Evolutionary conservation across 2,329 filamentous ascomycete species (phyloP).

Genomic region (Reticulascus tulasneorum): DNA sequence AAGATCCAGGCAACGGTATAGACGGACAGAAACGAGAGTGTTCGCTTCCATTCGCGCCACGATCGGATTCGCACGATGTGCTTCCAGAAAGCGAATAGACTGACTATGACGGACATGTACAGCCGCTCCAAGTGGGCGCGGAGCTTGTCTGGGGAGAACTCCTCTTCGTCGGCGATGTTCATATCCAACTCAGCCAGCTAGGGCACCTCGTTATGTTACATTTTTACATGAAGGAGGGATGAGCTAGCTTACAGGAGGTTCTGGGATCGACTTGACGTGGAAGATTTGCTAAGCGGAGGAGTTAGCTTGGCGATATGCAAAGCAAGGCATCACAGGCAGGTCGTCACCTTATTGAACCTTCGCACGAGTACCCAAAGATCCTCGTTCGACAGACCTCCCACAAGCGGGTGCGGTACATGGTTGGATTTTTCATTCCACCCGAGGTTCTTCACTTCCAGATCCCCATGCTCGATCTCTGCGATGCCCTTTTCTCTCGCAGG

Average conservation of each 20-base stretch:
- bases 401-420: slow-evolving; percentile 54
- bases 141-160: slow-evolving; percentile 81
- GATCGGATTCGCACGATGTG: slow-evolving; percentile 74
- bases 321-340: neutral
- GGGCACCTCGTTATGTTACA: slow-evolving; percentile 1
- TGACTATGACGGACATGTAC: slow-evolving; percentile 74
- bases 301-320: slow-evolving; percentile 26
- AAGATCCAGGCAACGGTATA: slow-evolving; percentile 66
- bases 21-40: slow-evolving; percentile 55
- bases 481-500: slow-evolving; percentile 36
- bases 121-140: slow-evolving; percentile 73
- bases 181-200: slow-evolving; percentile 67
- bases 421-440: slow-evolving; percentile 64
- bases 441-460: slow-evolving; percentile 57
- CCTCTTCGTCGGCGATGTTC: slow-evolving; percentile 76
- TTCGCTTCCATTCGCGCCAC: slow-evolving; percentile 71
- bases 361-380: slow-evolving; percentile 69
- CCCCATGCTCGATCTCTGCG: slow-evolving; percentile 44
- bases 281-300: slow-evolving; percentile 43
- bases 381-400: slow-evolving; percentile 67
- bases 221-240: slow-evolving; percentile 32
- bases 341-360: slow-evolving; percentile 61
- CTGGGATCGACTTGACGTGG: slow-evolving; percentile 61
- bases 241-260: slow-evolving; percentile 27
- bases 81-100: slow-evolving; percentile 63